These are phyloP conservation scores for Populus simonii DNA, from an alignment of 345 rosid genomes.

Conservation along the genomic window DNA sequence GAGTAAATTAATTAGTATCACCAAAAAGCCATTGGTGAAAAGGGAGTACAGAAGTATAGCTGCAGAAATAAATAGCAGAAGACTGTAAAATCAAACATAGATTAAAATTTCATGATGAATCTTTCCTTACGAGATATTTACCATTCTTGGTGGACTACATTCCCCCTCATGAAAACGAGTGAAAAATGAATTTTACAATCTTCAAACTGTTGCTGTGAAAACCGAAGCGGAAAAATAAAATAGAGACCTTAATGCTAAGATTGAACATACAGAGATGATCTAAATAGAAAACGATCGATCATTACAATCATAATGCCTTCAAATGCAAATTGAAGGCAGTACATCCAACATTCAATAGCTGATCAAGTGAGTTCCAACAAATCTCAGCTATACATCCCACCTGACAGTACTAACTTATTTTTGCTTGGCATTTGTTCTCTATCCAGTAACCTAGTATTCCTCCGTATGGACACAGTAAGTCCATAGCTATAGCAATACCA, in stretches of 20 bases:
- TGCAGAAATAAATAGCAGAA: neutral
- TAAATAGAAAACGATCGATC: neutral
- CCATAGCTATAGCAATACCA: conserved; percentile 39
- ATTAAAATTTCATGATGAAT: neutral
- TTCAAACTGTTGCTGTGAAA: neutral
- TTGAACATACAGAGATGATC: neutral
- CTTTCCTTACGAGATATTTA: neutral
- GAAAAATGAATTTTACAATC: neutral
- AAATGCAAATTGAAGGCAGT: conserved; percentile 18
- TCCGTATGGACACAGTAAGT: conserved; percentile 27
- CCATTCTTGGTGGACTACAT: neutral
- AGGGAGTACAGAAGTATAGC: neutral
- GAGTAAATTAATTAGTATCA: neutral
- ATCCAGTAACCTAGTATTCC: conserved; percentile 12
- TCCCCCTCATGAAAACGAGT: neutral
- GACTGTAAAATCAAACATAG: neutral
- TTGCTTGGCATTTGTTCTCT: conserved; percentile 20
- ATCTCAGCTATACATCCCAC: conserved; percentile 26
- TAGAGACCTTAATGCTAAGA: neutral
- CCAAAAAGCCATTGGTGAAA: neutral
- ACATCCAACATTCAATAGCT: conserved; percentile 31
- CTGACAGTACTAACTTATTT: conserved; percentile 30
- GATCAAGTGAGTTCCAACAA: conserved; percentile 20
- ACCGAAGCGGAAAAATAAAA: neutral
- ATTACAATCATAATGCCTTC: conserved; percentile 19